phyloP scores from a whole-genome alignment of 192 early-diverging fungal species.

The Entomortierella parvispora region DNA sequence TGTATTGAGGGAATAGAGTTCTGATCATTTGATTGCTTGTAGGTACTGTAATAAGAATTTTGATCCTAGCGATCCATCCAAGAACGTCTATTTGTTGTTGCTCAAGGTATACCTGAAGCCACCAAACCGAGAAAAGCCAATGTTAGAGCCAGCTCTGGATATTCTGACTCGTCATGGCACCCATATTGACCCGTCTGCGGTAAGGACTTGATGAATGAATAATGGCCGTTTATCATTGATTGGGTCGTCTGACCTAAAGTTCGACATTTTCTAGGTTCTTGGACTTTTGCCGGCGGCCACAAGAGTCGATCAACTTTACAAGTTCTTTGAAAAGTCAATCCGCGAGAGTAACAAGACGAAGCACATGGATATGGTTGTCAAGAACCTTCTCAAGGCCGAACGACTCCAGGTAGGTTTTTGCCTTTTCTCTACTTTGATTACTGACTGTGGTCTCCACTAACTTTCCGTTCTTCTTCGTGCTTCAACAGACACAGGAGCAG shows the following conservation, averaged over 20 bases:
- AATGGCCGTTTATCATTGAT: neutral
- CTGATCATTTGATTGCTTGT: conserved; percentile 46
- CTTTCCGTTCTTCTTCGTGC: conserved; percentile 1
- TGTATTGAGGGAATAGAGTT: too few species aligned
- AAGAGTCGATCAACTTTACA: conserved; percentile 55
- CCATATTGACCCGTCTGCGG: conserved; percentile 68
- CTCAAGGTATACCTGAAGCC: conserved; percentile 70
- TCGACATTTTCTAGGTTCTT: conserved; percentile 41
- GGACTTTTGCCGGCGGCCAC: conserved; percentile 53
- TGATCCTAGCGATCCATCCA: conserved; percentile 57
- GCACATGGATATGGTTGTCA: conserved; percentile 73
- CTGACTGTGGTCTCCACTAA: neutral
- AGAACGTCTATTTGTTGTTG: conserved; percentile 72
- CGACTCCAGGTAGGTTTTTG: conserved; percentile 69
- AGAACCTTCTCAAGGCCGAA: conserved; percentile 77
- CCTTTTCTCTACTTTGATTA: too few species aligned
- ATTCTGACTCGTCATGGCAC: conserved; percentile 74
- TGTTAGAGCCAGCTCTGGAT: conserved; percentile 66
- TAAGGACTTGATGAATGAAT: too few species aligned
- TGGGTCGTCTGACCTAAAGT: neutral
- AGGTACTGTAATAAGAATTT: conserved; percentile 74
- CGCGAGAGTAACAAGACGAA: conserved; percentile 68
- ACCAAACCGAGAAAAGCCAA: conserved; percentile 52
- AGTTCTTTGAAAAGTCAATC: conserved; percentile 72
- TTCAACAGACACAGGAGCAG: conserved; percentile 70